A percentile compares a stretch with the other conserved stretches of the same genome.
phyloP scores from a whole-genome alignment of 192 early-diverging fungal species.

The Coemansia sp. region DNA sequence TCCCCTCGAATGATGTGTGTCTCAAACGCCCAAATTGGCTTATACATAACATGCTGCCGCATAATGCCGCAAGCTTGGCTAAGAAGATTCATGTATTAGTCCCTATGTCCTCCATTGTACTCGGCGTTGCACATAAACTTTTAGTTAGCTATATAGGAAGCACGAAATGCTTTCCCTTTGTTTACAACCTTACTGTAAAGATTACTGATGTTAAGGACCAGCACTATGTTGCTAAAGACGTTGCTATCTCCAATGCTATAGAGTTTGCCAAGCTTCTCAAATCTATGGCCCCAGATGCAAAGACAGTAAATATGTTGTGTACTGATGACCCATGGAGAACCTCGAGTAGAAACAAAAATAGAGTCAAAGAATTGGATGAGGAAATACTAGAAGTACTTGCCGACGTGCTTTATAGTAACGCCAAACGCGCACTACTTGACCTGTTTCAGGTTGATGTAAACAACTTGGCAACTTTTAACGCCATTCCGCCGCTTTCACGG shows the following conservation, averaged over 20 bases:
- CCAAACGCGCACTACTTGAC: neutral
- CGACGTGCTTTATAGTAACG: neutral
- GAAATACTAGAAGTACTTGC: neutral
- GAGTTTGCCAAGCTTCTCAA: too few relatives aligned
- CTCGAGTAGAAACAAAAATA: neutral
- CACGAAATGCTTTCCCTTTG: too few relatives aligned
- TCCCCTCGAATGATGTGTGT: too few relatives aligned
- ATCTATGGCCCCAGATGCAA: too few relatives aligned
- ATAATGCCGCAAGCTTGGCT: neutral
- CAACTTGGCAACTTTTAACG: neutral
- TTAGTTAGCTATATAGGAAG: too few relatives aligned
- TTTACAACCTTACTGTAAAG: neutral
- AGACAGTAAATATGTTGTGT: neutral
- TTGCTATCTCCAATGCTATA: neutral
- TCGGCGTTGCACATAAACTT: neutral
- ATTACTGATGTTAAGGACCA: neutral
- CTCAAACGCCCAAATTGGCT: too few relatives aligned
- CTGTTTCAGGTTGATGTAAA: neutral
- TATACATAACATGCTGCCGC: too few relatives aligned
- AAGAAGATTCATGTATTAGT: neutral
- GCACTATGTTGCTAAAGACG: neutral
- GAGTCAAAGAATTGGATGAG: neutral
- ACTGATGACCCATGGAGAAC: too few relatives aligned
- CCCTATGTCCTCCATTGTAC: neutral
- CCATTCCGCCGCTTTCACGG: neutral